Conservation (phyloP, 805 yeast species). For the Lipomyces yamadae region DNA sequence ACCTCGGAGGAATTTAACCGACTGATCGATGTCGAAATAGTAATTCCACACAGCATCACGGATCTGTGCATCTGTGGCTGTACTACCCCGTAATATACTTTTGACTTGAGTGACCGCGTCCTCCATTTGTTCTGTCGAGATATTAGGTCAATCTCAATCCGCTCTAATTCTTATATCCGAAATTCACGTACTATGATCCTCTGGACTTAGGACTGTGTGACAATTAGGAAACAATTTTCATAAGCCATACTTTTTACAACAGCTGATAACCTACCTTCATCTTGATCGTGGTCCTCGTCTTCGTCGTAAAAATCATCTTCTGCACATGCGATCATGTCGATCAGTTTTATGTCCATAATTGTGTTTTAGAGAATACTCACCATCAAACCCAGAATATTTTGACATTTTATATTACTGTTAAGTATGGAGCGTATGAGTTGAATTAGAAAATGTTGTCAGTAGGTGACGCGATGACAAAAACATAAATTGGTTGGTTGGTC, state of each 20-base stretch:
- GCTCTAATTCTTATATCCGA: not conserved
- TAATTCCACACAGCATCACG: conserved; percentile 65
- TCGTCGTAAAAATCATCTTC: conserved; percentile 38
- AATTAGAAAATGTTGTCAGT: not conserved
- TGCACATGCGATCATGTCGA: not conserved
- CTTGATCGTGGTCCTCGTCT: conserved; percentile 32
- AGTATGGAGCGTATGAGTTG: not conserved
- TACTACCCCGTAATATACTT: conserved; percentile 44
- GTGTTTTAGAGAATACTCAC: conserved; percentile 8
- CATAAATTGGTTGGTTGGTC: too few relatives aligned
- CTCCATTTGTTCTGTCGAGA: conserved; percentile 36
- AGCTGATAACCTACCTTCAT: conserved; percentile 9
- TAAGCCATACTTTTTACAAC: not conserved
- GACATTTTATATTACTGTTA: conserved; percentile 15
- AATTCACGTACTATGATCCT: conserved; percentile 39
- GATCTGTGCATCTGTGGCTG: conserved; percentile 55
- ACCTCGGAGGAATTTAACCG: conserved; percentile 54
- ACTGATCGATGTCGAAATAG: conserved; percentile 58
- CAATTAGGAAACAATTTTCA: not conserved
- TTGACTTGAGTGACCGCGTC: conserved; percentile 39
- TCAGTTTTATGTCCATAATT: not conserved
- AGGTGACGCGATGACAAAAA: too few relatives aligned
- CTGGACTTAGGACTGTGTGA: conserved; percentile 38
- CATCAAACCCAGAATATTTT: conserved; percentile 21
- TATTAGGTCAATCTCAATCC: not conserved